phyloP scores from a whole-genome alignment of 148 eudicot species.

The Vaccinium macrocarpon region DNA sequence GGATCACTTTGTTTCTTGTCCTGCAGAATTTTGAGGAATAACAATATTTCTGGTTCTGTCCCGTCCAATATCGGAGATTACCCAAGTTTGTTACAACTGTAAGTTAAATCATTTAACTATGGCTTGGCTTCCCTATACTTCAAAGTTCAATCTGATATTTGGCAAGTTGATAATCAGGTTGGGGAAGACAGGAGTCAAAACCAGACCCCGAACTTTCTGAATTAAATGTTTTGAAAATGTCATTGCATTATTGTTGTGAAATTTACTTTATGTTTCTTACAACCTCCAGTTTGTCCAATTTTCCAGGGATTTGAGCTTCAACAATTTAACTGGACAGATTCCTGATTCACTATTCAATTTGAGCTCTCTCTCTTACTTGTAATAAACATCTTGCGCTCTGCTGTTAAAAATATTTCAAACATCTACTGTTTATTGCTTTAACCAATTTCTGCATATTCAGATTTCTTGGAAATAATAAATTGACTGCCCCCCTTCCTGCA shows the following conservation, averaged over 20 bases:
- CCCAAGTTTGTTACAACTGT: constrained; percentile 51
- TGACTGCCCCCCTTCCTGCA: not conserved
- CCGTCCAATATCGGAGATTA: constrained; percentile 53
- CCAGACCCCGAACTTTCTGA: not conserved
- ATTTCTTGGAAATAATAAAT: not conserved
- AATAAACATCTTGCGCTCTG: constrained; percentile 21
- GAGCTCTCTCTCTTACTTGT: constrained; percentile 57
- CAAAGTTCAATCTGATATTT: not conserved
- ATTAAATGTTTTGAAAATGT: not conserved
- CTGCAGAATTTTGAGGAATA: constrained; percentile 66
- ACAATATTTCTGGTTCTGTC: constrained; percentile 67
- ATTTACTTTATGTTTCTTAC: not conserved
- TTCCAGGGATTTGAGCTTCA: constrained; percentile 92
- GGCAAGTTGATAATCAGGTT: constrained; percentile 4
- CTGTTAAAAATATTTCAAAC: not conserved
- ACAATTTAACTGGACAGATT: constrained; percentile 62
- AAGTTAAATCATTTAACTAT: constrained; percentile 32
- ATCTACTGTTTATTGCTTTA: too few relatives aligned
- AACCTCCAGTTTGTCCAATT: constrained; percentile 8
- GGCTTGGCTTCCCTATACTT: not conserved
- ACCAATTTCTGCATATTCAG: not conserved
- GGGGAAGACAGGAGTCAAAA: not conserved
- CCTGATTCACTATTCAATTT: constrained; percentile 63
- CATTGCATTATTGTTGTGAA: too few relatives aligned
- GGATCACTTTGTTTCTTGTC: not conserved